Evolutionary conservation across 768 basidiomycete species (phyloP).

Genomic region (Tylopilus vinaceipallidus): DNA sequence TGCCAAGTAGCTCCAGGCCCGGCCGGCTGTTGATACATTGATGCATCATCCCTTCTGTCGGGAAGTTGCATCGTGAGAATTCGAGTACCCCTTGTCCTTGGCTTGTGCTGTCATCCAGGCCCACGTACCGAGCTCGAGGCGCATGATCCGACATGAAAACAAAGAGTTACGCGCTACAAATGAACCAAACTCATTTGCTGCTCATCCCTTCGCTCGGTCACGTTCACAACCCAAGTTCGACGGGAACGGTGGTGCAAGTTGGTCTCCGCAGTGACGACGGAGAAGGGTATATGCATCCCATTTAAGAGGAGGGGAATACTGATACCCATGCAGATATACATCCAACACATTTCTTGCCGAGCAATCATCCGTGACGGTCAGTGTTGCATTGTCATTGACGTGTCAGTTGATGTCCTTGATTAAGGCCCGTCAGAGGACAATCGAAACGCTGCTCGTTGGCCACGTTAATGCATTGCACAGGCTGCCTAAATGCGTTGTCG

Average conservation of each 20-base stretch:
- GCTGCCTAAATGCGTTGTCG: constrained; percentile 16
- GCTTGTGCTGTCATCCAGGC: too few species aligned
- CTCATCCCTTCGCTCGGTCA: constrained; percentile 16
- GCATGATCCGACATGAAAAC: background rate
- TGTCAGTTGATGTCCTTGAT: background rate
- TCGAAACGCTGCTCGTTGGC: constrained; percentile 24
- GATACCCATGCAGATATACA: constrained; percentile 8
- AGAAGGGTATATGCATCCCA: constrained; percentile 21
- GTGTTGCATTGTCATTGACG: background rate
- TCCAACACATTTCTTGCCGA: constrained; percentile 5
- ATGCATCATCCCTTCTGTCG: too few species aligned
- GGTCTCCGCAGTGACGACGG: constrained; percentile 15
- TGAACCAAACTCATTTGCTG: constrained; percentile 26
- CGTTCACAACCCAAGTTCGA: background rate
- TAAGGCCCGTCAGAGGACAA: constrained; percentile 11
- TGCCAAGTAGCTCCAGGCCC: too few species aligned
- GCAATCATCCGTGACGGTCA: constrained; percentile 21
- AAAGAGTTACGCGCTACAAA: constrained; percentile 11
- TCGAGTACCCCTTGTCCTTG: too few species aligned
- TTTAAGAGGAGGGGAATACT: background rate
- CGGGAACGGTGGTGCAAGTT: constrained; percentile 27
- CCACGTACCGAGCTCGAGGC: too few species aligned
- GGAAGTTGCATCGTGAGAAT: too few species aligned
- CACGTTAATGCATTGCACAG: constrained; percentile 14
- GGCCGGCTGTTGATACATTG: too few species aligned